Conservation (phyloP, 1,139 yeast genomes). For the Hanseniaspora uvarum region DNA sequence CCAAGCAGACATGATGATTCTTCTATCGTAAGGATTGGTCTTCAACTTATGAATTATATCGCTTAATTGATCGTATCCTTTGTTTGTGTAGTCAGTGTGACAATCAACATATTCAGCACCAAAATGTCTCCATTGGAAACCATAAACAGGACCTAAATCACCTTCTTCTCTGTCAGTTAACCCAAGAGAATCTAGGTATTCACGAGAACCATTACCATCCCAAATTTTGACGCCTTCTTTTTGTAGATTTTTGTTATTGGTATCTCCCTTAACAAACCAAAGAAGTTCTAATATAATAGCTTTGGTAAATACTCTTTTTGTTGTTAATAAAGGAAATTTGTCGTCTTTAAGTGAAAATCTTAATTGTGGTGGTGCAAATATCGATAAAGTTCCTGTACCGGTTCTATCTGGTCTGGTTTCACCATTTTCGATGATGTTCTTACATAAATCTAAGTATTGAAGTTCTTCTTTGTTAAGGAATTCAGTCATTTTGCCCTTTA, state of each 20-base stretch:
- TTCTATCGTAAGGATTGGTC: conserved; percentile 82
- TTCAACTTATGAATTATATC: conserved; percentile 71
- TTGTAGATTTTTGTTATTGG: conserved; percentile 69
- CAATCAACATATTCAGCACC: conserved; percentile 86
- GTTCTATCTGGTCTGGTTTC: conserved; percentile 91
- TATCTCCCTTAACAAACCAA: conserved; percentile 87
- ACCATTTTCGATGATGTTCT: conserved; percentile 66
- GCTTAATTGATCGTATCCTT: conserved; percentile 83
- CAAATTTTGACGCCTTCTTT: conserved; percentile 87
- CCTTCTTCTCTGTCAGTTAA: conserved; percentile 75
- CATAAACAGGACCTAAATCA: conserved; percentile 95
- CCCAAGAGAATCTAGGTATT: conserved; percentile 75
- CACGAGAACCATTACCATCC: conserved; percentile 99
- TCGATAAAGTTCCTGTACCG: conserved; percentile 85
- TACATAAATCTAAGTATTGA: conserved; percentile 75
- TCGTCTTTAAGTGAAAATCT: conserved; percentile 68
- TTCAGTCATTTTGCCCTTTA: conserved; percentile 18
- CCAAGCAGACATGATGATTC: conserved; percentile 96
- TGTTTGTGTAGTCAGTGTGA: conserved; percentile 72
- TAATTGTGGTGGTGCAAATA: conserved; percentile 93
- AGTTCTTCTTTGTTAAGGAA: conserved; percentile 51
- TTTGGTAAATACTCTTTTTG: conserved; percentile 81
- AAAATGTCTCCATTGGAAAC: conserved; percentile 98
- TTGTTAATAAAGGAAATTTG: conserved; percentile 76
- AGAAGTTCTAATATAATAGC: conserved; percentile 81